Base-by-base conservation (phyloP, 2,329 filamentous ascomycete species). In the Huntiella abstrusa region DNA sequence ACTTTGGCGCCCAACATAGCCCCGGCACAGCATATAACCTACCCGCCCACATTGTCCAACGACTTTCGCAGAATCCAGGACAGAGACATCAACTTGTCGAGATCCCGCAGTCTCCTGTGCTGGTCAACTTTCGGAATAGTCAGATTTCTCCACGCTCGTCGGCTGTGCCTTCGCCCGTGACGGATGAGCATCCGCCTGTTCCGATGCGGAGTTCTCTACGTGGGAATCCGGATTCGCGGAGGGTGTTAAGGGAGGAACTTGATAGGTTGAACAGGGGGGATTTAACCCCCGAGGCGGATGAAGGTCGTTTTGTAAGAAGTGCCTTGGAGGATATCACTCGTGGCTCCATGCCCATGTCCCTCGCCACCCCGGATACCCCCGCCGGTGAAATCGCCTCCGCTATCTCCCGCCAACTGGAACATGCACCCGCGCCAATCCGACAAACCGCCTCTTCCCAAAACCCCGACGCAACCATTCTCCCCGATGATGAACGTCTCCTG, bases 221-320 rank as follows among this genome's bases (percentile, higher is more conserved):
- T 1, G 5, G 11, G 16, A 17, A 40, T 37, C 34, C 36, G 15
- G 22, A 40, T n/a, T 40, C 43, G 4, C 28, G 32, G 19, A 11
- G 13, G 4, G 12, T 39, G 4, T 17, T 39, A 4, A 22, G 22
- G 7, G 36, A 45, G 15, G 35, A 39, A 15, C 38, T 33, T 28
- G 12, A 13, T 15, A 13, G n/a, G 5, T 16, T 45, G 5, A 45
- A 45, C 33, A 50, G 59, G 40, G 64, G 67, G 49, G 66, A 66
- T 36, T 67, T 76, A 47, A 88, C 83, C 0, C 86, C 86, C 0
- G 83, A 80, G 7, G 67, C 85, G 35, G 86, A 94, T 56, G 82
- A 93, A 56, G 81, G 77, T 6, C 86, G 85, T 0, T 93, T 87
- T 60, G 83, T 95, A 52, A 81, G 81, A 52, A 92, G 91, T 59